Percentiles rank a stretch among this genome's conserved stretches.
Evolutionary conservation across 495 filamentous ascomycete species (phyloP).

Genomic region (Geopyxis carbonaria): DNA sequence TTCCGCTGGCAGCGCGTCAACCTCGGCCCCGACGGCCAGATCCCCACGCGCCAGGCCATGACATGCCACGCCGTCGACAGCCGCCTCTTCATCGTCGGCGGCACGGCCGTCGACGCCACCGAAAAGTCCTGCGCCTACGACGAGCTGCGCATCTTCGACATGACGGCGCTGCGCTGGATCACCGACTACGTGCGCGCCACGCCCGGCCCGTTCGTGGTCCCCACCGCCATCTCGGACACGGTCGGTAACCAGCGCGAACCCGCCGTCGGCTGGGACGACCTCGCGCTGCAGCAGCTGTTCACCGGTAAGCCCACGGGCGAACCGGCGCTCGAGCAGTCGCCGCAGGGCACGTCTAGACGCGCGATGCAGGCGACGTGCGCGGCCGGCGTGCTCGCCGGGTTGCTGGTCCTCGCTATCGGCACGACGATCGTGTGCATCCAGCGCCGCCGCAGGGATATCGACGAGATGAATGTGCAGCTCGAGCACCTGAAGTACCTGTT

Average conservation of each 20-base stretch:
- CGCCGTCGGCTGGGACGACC: slow-evolving; percentile 2
- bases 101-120: slow-evolving; percentile 2
- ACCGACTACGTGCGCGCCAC: neutral
- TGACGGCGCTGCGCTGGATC: neutral
- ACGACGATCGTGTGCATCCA: too few relatives aligned
- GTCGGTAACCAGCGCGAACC: neutral
- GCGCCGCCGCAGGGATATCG: too few relatives aligned
- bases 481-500: too few relatives aligned
- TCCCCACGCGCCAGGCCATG: slow-evolving; percentile 2
- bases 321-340: neutral
- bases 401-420: too few relatives aligned
- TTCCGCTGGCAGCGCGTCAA: slow-evolving; percentile 4
- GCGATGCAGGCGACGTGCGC: too few relatives aligned
- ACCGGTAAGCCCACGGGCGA: neutral
- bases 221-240: neutral
- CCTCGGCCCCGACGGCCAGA: slow-evolving; percentile 5
- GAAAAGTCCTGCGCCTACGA: slow-evolving; percentile 1
- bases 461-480: too few relatives aligned
- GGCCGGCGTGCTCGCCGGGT: too few relatives aligned
- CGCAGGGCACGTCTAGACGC: too few relatives aligned
- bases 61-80: slow-evolving; percentile 4
- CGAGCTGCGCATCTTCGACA: slow-evolving; percentile 6
- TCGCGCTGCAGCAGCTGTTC: slow-evolving; percentile 1
- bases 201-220: neutral
- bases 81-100: slow-evolving; percentile 2